Conservation (phyloP, 305 asterid species). For the Salvia sclarea region DNA sequence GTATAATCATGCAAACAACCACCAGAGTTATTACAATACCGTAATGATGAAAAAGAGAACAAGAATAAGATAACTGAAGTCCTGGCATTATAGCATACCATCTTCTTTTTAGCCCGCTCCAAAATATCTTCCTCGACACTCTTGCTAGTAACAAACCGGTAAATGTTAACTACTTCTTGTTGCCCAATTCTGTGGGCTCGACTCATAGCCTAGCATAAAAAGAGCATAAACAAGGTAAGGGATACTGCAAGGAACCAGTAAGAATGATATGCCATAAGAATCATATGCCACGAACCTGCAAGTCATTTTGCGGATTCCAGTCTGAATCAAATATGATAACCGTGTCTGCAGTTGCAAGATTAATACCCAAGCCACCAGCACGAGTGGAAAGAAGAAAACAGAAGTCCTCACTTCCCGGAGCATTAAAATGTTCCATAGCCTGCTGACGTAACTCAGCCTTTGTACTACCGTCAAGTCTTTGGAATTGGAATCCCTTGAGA, state of each 20-base stretch:
- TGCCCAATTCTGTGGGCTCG: conserved; percentile 99
- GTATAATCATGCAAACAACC: conserved; percentile 21
- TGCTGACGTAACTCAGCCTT: conserved; percentile 97
- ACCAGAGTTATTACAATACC: conserved; percentile 2
- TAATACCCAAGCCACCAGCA: conserved; percentile 99
- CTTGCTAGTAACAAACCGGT: conserved; percentile 97
- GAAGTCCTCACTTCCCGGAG: conserved; percentile 96
- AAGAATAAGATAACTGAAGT: not conserved
- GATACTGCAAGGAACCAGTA: conserved; percentile 17
- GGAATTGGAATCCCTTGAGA: conserved; percentile 90
- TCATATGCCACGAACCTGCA: conserved; percentile 64
- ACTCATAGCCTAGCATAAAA: conserved; percentile 86
- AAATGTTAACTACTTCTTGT: conserved; percentile 98
- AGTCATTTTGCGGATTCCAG: conserved; percentile 99
- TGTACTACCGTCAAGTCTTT: conserved; percentile 98
- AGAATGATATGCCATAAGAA: conserved; percentile 17
- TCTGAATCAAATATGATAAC: conserved; percentile 99
- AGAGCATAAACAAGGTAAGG: conserved; percentile 26
- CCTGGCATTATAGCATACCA: conserved; percentile 55
- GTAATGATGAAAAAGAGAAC: not conserved
- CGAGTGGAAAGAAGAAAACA: conserved; percentile 99
- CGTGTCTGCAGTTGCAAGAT: conserved; percentile 99
- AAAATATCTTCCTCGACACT: conserved; percentile 99
- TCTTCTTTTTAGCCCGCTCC: conserved; percentile 99
- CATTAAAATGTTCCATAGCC: conserved; percentile 99